phyloP scores from a whole-genome alignment of 768 basidiomycete species.

The Boletus subcaerulescens region DNA sequence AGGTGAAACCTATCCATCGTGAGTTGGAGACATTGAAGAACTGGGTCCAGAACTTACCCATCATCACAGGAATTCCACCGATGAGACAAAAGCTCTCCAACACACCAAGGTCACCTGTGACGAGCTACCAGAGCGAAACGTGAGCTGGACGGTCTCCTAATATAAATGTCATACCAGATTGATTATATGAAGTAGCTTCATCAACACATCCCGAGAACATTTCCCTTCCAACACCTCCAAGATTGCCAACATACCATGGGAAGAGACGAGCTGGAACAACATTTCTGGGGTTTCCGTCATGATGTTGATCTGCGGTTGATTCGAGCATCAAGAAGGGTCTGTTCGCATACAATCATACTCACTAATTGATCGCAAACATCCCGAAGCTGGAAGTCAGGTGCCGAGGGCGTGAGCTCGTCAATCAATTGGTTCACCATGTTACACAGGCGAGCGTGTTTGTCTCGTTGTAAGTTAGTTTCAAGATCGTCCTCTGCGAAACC shows the following conservation, averaged over 20 bases:
- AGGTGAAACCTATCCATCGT: slow-evolving; percentile 69
- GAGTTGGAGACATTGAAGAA: not conserved
- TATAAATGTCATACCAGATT: slow-evolving; percentile 58
- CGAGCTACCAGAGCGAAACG: slow-evolving; percentile 40
- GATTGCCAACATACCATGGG: slow-evolving; percentile 94
- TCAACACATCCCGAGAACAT: slow-evolving; percentile 79
- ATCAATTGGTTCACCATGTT: slow-evolving; percentile 80
- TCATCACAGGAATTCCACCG: slow-evolving; percentile 93
- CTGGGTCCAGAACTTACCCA: slow-evolving; percentile 50
- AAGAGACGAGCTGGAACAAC: slow-evolving; percentile 82
- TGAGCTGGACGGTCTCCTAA: not conserved
- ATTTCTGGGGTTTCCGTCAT: slow-evolving; percentile 81
- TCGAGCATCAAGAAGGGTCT: not conserved
- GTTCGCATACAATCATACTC: slow-evolving; percentile 21
- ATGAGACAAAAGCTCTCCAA: slow-evolving; percentile 95
- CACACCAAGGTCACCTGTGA: slow-evolving; percentile 73
- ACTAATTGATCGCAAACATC: slow-evolving; percentile 90
- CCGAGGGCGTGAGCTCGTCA: slow-evolving; percentile 78
- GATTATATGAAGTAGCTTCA: slow-evolving; percentile 83
- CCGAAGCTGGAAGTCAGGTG: slow-evolving; percentile 78
- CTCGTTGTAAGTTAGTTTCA: slow-evolving; percentile 87
- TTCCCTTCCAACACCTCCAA: slow-evolving; percentile 89
- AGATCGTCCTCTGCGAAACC: slow-evolving; percentile 89
- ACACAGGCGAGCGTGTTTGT: slow-evolving; percentile 88
- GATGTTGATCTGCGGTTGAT: slow-evolving; percentile 57